These are phyloP conservation scores for Colletotrichum cereale DNA, from an alignment of 2,329 filamentous ascomycete genomes.

Conservation along the genomic window DNA sequence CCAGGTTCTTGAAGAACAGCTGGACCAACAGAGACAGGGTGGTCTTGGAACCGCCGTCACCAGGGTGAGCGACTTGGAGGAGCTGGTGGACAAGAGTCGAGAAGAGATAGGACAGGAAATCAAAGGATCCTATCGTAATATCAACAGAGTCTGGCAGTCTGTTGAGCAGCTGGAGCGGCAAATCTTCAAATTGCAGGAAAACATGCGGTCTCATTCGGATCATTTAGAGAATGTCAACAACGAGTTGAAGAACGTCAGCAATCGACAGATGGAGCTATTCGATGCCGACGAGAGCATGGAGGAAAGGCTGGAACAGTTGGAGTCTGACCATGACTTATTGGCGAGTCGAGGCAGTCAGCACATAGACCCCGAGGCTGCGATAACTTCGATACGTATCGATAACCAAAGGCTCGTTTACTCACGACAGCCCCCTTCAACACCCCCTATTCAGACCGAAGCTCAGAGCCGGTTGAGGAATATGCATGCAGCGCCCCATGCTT, in stretches of 20 bases:
- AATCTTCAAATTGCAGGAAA: constrained; percentile 51
- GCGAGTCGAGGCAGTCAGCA: constrained; percentile 22
- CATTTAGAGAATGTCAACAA: constrained; percentile 56
- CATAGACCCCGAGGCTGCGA: constrained; percentile 4
- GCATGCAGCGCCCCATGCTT: not conserved
- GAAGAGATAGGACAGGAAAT: constrained; percentile 66
- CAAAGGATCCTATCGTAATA: constrained; percentile 66
- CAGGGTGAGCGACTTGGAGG: constrained; percentile 65
- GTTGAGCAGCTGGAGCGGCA: constrained; percentile 60
- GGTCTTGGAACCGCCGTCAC: constrained; percentile 55
- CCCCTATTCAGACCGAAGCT: not conserved
- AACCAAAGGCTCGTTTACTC: not conserved
- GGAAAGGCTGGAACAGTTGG: constrained; percentile 65
- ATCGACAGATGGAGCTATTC: constrained; percentile 62
- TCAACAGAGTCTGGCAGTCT: constrained; percentile 66
- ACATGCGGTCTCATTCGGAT: constrained; percentile 55
- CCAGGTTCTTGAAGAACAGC: constrained; percentile 58
- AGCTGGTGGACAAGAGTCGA: constrained; percentile 64
- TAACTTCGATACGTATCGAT: not conserved
- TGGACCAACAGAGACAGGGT: constrained; percentile 53
- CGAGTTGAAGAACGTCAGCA: constrained; percentile 59
- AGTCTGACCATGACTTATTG: constrained; percentile 49
- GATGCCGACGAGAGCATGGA: constrained; percentile 66
- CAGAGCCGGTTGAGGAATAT: not conserved
- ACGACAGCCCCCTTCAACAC: constrained; percentile 12